phyloP scores from a whole-genome alignment of 2,329 filamentous ascomycete genomes.

The Rhinocladiella similis region DNA sequence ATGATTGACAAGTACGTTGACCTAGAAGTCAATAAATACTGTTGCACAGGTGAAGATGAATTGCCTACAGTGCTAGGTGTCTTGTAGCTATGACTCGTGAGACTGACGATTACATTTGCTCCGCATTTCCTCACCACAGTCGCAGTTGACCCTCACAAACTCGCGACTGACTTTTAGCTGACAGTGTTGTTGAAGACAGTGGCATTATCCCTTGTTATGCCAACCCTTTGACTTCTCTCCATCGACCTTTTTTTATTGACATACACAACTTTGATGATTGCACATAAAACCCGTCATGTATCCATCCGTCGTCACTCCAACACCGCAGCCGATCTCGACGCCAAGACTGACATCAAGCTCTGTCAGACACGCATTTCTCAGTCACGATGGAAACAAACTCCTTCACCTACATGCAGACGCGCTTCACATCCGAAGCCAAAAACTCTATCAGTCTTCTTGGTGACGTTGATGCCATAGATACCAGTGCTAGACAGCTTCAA shows the following conservation, averaged over 20 bases:
- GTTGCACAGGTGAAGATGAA: too few relatives aligned
- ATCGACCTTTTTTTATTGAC: too few relatives aligned
- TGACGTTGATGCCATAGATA: slow-evolving; percentile 25
- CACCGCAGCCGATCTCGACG: slow-evolving; percentile 2
- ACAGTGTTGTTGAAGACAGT: too few relatives aligned
- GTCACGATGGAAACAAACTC: slow-evolving; percentile 17
- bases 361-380: slow-evolving; percentile 17
- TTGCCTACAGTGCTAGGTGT: too few relatives aligned
- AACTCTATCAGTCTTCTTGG: slow-evolving; percentile 24
- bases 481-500: slow-evolving; percentile 15
- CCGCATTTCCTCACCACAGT: neutral
- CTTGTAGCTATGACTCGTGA: too few relatives aligned
- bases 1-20: too few relatives aligned
- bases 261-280: neutral
- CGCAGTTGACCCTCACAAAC: too few relatives aligned
- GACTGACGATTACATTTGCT: neutral
- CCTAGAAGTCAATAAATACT: too few relatives aligned
- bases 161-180: too few relatives aligned
- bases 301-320: too few relatives aligned
- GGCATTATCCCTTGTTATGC: too few relatives aligned
- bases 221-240: too few relatives aligned
- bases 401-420: slow-evolving; percentile 25
- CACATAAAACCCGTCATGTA: neutral
- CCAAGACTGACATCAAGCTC: slow-evolving; percentile 17
- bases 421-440: slow-evolving; percentile 18